Percentiles rank a stretch among this genome's conserved stretches.
Conservation (phyloP, 78 protist genomes). For the Cavenderia fasciculata region DNA sequence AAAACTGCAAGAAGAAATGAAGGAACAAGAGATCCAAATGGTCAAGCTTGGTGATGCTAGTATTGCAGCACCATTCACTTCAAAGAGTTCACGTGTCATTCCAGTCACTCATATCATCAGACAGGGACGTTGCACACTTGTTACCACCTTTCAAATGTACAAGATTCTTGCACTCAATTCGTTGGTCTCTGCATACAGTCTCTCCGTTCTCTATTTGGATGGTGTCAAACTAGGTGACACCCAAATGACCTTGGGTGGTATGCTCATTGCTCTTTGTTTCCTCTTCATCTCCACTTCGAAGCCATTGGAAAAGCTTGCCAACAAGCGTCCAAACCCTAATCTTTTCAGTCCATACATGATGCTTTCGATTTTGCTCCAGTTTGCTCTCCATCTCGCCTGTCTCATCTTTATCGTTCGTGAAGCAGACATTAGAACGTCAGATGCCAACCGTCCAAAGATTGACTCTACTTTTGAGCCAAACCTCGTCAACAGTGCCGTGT, state of each 20-base stretch:
- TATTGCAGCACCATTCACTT: conserved; percentile 99
- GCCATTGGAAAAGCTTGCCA: conserved; percentile 80
- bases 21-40: conserved; percentile 31
- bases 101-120: conserved; percentile 87
- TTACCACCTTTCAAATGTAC: conserved; percentile 97
- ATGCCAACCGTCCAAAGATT: not conserved
- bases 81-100: conserved; percentile 60
- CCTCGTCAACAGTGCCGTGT: conserved; percentile 89
- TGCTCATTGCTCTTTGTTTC: conserved; percentile 90
- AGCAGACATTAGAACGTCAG: not conserved
- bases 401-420: conserved; percentile 52
- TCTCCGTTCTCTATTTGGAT: conserved; percentile 93
- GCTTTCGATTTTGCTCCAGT: conserved; percentile 87
- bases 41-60: conserved; percentile 90
- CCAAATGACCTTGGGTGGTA: conserved; percentile 91
- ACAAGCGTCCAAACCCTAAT: conserved; percentile 80
- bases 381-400: conserved; percentile 84
- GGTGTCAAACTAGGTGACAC: conserved; percentile 96
- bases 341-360: conserved; percentile 90
- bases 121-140: conserved; percentile 97
- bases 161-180: conserved; percentile 97
- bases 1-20: conserved; percentile 23
- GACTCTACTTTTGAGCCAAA: conserved; percentile 90
- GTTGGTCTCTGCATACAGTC: conserved; percentile 91
- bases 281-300: conserved; percentile 90